Evolutionary conservation across 257 asterid genomes (phyloP).

Genomic region (Solanum dulcamara): DNA sequence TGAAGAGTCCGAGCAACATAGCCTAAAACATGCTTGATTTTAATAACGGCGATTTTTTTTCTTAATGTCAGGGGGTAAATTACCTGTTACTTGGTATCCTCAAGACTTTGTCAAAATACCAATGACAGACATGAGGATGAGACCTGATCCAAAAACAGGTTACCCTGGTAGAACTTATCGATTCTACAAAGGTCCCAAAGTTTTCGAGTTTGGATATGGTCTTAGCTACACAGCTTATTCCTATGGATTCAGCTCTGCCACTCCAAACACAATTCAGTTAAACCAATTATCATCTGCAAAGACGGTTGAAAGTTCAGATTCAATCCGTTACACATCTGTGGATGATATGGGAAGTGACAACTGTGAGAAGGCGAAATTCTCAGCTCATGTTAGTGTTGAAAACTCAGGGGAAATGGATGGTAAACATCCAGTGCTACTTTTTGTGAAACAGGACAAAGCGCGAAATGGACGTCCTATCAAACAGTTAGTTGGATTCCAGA

Average conservation of each 20-base stretch:
- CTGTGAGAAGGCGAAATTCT: slow-evolving; percentile 45
- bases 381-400: slow-evolving; percentile 38
- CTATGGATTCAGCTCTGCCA: slow-evolving; percentile 29
- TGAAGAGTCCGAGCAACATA: no score
- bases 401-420: slow-evolving; percentile 52
- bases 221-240: slow-evolving; percentile 62
- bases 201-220: slow-evolving; percentile 64
- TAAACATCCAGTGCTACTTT: slow-evolving; percentile 57
- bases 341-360: slow-evolving; percentile 27
- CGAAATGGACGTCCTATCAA: slow-evolving; percentile 24
- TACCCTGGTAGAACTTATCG: slow-evolving; percentile 74
- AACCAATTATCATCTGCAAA: slow-evolving; percentile 7
- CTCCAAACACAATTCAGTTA: slow-evolving; percentile 42
- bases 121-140: slow-evolving; percentile 91
- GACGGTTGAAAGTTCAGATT: not conserved
- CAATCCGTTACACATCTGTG: slow-evolving; percentile 18
- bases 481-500: slow-evolving; percentile 57
- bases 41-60: not conserved
- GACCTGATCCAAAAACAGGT: slow-evolving; percentile 48
- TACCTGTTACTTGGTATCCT: slow-evolving; percentile 85
- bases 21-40: not conserved
- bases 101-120: slow-evolving; percentile 43
- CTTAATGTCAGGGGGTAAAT: slow-evolving; percentile 49
- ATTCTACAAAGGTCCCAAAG: slow-evolving; percentile 57
- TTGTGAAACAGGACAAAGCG: slow-evolving; percentile 12